phyloP scores from a whole-genome alignment of 2,329 filamentous ascomycete species.

The Rugonectria rugulosa region DNA sequence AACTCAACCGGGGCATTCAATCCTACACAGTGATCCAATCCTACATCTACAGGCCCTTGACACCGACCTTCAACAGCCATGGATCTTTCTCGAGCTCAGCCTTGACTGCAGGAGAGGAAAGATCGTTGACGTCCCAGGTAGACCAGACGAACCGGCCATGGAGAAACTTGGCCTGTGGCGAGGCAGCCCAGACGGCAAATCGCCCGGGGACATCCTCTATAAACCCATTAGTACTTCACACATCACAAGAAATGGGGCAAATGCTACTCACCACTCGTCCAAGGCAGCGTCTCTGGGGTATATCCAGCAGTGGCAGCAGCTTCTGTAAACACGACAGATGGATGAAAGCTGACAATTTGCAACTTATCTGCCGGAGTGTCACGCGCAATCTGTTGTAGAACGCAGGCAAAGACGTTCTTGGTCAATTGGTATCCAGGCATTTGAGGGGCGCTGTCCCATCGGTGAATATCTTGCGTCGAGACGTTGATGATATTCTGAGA shows the following conservation, averaged over 20 bases:
- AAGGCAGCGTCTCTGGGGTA: slow-evolving; percentile 30
- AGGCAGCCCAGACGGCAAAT: slow-evolving; percentile 54
- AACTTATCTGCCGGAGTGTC: slow-evolving; percentile 42
- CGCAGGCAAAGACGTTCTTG: slow-evolving; percentile 46
- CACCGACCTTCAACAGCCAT: slow-evolving; percentile 35
- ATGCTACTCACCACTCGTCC: slow-evolving; percentile 25
- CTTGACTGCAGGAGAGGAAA: slow-evolving; percentile 32
- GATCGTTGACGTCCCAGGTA: slow-evolving; percentile 60
- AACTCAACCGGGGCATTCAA: too few species aligned
- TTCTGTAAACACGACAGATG: slow-evolving; percentile 48
- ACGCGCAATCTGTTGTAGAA: slow-evolving; percentile 47
- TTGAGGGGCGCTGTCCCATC: slow-evolving; percentile 28
- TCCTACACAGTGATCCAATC: neutral
- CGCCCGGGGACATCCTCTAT: slow-evolving; percentile 48
- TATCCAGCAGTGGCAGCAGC: slow-evolving; percentile 32
- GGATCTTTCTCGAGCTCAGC: slow-evolving; percentile 23
- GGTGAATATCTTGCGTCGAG: slow-evolving; percentile 37
- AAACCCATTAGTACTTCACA: neutral
- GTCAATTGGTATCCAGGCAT: slow-evolving; percentile 46
- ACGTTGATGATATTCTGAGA: slow-evolving; percentile 24
- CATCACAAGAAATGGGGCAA: accelerated
- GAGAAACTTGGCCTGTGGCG: slow-evolving; percentile 53
- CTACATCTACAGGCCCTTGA: slow-evolving; percentile 25
- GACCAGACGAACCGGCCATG: slow-evolving; percentile 56
- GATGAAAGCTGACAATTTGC: slow-evolving; percentile 51